A percentile compares a stretch with the other conserved stretches of the same genome.
Evolutionary conservation across 1,139 yeast species (phyloP).

Genomic region (Yamadazyma kanchanaburiensis): DNA sequence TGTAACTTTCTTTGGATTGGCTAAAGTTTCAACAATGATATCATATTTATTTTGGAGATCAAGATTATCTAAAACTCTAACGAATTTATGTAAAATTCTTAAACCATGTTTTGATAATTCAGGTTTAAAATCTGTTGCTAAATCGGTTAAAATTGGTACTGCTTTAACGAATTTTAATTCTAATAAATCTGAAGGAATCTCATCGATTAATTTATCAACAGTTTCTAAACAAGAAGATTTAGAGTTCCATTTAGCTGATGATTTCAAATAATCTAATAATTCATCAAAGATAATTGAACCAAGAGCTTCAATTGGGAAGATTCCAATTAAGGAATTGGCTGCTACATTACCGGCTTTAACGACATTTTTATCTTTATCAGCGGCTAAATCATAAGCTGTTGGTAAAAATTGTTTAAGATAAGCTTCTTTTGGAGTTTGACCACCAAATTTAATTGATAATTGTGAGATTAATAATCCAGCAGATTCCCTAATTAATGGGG

Average conservation of each 20-base stretch:
- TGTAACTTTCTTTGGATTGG: constrained; percentile 86
- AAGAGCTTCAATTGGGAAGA: constrained; percentile 77
- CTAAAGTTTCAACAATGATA: constrained; percentile 80
- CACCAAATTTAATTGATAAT: constrained; percentile 63
- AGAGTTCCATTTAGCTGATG: constrained; percentile 93
- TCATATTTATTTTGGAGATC: constrained; percentile 87
- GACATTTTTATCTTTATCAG: constrained; percentile 86
- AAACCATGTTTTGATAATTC: constrained; percentile 88
- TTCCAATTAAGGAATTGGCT: constrained; percentile 61
- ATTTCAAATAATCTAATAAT: constrained; percentile 59
- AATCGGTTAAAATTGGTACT: constrained; percentile 82
- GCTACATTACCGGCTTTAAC: constrained; percentile 78
- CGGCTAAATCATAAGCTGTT: constrained; percentile 58
- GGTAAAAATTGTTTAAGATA: constrained; percentile 58
- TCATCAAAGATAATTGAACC: constrained; percentile 65
- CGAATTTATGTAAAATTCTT: constrained; percentile 65
- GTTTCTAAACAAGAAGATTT: constrained; percentile 76
- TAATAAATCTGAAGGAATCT: constrained; percentile 80
- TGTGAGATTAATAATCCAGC: constrained; percentile 66
- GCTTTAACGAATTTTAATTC: constrained; percentile 77
- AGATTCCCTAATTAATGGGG: constrained; percentile 73
- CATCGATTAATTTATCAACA: constrained; percentile 71
- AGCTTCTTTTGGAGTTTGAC: constrained; percentile 72
- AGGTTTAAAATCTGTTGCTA: constrained; percentile 94
- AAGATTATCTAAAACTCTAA: constrained; percentile 82